Base-by-base conservation (phyloP, 2,329 filamentous ascomycete genomes). In the Seiridium unicorne region DNA sequence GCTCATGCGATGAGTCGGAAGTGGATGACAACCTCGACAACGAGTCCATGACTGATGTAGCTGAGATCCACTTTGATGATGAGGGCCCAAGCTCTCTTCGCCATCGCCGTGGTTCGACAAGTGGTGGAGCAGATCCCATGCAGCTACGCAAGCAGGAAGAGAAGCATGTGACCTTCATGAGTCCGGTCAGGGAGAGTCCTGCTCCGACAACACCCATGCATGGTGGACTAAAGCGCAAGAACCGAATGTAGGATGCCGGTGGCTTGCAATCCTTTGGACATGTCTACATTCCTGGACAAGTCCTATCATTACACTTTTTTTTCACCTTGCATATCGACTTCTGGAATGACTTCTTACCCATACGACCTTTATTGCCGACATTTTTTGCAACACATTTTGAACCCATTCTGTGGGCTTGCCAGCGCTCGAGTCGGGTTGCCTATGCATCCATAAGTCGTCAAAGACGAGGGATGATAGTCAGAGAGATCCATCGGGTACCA, bases 41-140 rank as follows among this genome's bases (percentile, higher is more conserved):
- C n/a, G 84, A 85, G 61, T 81, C 82, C 3, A 79, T 84, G 32
- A 84, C 84, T 9, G 85, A 88, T 66, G 80, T 88, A 44, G 82
- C 85, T 35, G 86, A 89, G 66, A 86, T 89, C 60, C 82, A 81
- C 35, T 77, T 87, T 26, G 85, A 87, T 51, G 84, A 87, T 59
- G 84, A 85, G 54, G 68, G 63, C 44, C 64, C 78, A 32, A 76
- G 79, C 35, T 67, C 75, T n/a, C 69, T 83, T 13, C 75, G 79
- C 42, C 79, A 77, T 59, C 74, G 76, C 61, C 69, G 79, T 34
- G 76, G 73, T 10, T 66, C 72, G 18, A 68, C 67, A 44, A 68
- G 65, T n/a, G 64, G 69, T 46, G 76, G 76, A 34, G 57, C 72
- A 2, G 70, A 71, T 40, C 73, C 74, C 8, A 76, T 83, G 60